These are phyloP conservation scores for Globisporangium solare DNA, from an alignment of 352 stramenopile species.

Conservation along the genomic window DNA sequence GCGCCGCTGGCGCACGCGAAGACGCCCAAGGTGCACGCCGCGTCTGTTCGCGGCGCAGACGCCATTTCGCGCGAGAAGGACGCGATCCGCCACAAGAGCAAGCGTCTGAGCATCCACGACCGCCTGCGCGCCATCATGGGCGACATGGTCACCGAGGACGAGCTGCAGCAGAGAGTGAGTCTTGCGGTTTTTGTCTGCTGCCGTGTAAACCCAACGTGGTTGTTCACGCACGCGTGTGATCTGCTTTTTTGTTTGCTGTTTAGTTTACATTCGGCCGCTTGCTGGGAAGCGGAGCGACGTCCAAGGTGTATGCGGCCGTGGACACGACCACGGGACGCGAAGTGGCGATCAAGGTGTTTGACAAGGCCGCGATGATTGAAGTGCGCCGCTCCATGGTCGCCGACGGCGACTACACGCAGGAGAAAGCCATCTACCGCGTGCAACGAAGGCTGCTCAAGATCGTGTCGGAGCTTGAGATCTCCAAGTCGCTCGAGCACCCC, in stretches of 20 bases:
- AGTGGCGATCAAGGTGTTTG: conserved; percentile 80
- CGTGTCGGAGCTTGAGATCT: conserved; percentile 81
- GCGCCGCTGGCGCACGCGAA: conserved; percentile 17
- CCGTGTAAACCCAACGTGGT: too few species aligned
- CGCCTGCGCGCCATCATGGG: conserved; percentile 57
- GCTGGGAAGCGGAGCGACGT: conserved; percentile 67
- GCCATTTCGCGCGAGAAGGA: conserved; percentile 3
- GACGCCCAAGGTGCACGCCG: conserved; percentile 20
- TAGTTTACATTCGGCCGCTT: conserved; percentile 58
- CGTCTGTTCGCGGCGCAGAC: conserved; percentile 2
- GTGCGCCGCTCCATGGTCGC: conserved; percentile 72
- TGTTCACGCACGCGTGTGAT: too few species aligned
- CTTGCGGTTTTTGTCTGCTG: not conserved
- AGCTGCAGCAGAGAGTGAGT: conserved; percentile 47
- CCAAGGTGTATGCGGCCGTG: conserved; percentile 67
- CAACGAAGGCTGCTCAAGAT: conserved; percentile 72
- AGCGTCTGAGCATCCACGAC: conserved; percentile 46
- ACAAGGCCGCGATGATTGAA: conserved; percentile 80
- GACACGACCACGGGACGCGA: conserved; percentile 37
- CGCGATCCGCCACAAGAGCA: conserved; percentile 2
- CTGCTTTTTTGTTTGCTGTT: conserved; percentile 10
- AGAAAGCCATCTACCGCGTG: conserved; percentile 72
- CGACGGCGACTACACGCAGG: conserved; percentile 42
- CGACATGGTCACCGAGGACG: conserved; percentile 50
- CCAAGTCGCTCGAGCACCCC: conserved; percentile 57